phyloP scores from a whole-genome alignment of 306 rosid species.

The Begonia masoniana region DNA sequence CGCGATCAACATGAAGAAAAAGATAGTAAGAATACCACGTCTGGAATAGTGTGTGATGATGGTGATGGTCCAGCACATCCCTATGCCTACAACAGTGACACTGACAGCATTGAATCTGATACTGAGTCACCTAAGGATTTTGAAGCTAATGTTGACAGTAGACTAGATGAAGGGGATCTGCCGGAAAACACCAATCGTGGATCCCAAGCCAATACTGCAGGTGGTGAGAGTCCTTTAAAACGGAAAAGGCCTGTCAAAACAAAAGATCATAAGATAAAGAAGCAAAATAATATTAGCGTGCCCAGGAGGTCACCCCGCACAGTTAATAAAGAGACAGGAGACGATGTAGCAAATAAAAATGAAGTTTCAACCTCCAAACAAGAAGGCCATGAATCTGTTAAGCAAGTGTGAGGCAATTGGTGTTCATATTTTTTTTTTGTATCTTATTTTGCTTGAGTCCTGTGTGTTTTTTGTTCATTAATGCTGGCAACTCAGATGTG shows the following conservation, averaged over 20 bases:
- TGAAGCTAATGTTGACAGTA: slow-evolving; percentile 6
- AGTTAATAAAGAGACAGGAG: slow-evolving; percentile 1
- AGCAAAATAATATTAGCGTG: not conserved
- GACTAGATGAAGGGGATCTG: slow-evolving; percentile 8
- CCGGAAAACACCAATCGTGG: slow-evolving; percentile 10
- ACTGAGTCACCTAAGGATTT: slow-evolving; percentile 12
- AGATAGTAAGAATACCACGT: slow-evolving; percentile 2
- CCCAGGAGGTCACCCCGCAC: slow-evolving; percentile 8
- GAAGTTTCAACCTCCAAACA: slow-evolving; percentile 10
- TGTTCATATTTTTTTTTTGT: not conserved
- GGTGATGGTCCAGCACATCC: slow-evolving; percentile 9
- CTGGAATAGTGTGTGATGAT: slow-evolving; percentile 4
- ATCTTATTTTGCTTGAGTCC: not conserved
- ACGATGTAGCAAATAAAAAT: not conserved
- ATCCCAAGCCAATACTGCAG: slow-evolving; percentile 24
- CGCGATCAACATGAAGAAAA: slow-evolving; percentile 12
- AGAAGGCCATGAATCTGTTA: slow-evolving; percentile 6
- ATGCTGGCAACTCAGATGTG: not conserved
- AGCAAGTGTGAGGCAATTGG: slow-evolving; percentile 10
- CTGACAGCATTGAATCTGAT: slow-evolving; percentile 5
- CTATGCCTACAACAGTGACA: not conserved
- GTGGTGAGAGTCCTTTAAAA: slow-evolving; percentile 1
- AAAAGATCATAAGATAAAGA: slow-evolving; percentile 13
- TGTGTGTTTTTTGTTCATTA: not conserved
- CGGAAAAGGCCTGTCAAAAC: slow-evolving; percentile 17